These are phyloP conservation scores for Phaeophleospora eucalypticola DNA, from an alignment of 2,329 filamentous ascomycete species.

Conservation along the genomic window DNA sequence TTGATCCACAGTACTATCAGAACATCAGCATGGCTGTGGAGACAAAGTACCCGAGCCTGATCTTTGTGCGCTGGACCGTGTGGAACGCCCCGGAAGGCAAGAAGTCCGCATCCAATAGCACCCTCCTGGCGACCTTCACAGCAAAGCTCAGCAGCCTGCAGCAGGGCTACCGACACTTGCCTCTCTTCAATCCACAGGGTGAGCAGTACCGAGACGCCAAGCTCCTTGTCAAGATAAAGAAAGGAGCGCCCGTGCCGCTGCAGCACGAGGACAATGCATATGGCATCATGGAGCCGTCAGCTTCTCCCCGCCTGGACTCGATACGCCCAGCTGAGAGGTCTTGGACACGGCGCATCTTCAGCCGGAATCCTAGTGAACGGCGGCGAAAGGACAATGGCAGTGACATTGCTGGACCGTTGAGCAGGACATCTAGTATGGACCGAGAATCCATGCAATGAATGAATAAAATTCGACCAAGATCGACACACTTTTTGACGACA, in stretches of 20 bases:
- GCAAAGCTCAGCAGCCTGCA: slow-evolving; percentile 87
- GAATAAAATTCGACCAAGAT: too few species aligned
- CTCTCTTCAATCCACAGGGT: slow-evolving; percentile 80
- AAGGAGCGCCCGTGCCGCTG: slow-evolving; percentile 39
- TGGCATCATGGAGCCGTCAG: slow-evolving; percentile 22
- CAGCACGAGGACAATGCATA: slow-evolving; percentile 28
- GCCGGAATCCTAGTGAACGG: slow-evolving; percentile 41
- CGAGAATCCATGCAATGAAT: slow-evolving; percentile 21
- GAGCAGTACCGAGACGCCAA: slow-evolving; percentile 94
- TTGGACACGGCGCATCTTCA: slow-evolving; percentile 42
- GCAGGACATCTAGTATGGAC: slow-evolving; percentile 34
- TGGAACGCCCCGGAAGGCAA: slow-evolving; percentile 78
- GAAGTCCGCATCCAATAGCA: slow-evolving; percentile 56
- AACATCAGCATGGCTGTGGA: slow-evolving; percentile 75
- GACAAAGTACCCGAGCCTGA: slow-evolving; percentile 89
- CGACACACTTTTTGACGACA: not conserved
- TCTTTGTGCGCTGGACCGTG: slow-evolving; percentile 91
- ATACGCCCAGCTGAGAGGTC: slow-evolving; percentile 31
- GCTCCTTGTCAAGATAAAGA: slow-evolving; percentile 82
- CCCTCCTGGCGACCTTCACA: slow-evolving; percentile 79
- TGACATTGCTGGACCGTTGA: slow-evolving; percentile 25
- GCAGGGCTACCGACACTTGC: slow-evolving; percentile 87
- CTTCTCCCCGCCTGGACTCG: slow-evolving; percentile 31
- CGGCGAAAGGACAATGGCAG: slow-evolving; percentile 25
- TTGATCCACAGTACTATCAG: slow-evolving; percentile 84